Base-by-base conservation (phyloP, 164 flowering plant genomes). In the Vitis rupestris region DNA sequence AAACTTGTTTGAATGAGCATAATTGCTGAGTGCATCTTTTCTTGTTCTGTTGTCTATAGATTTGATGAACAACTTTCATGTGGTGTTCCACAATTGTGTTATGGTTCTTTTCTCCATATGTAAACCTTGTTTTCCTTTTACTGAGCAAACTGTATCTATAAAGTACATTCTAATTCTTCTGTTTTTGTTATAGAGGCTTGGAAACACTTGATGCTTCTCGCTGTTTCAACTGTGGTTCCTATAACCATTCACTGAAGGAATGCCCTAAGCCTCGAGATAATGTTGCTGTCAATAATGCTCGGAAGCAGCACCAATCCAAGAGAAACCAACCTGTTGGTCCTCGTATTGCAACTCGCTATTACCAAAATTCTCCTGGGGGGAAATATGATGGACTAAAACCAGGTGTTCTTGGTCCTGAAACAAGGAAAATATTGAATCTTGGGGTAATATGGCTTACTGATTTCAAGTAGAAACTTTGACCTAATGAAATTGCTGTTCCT, bases 201-300 rank as follows among this genome's bases (percentile, higher is more conserved):
- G 91, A 85, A 67, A 76, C 82, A 27, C 27, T 75, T 51, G 90
- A 88, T 72, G 85, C 85, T 50, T 74, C 90, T 59, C 97, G 99
- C 19, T 96, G 99, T 76, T 96, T 96, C 82, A 96, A 96, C 72
- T 96, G 99, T 79, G 83, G 90, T 75, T 88, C 98, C 13, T 96
- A 96, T 65, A 91, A 67, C 76, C 99, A 96, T 84, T 76, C 99
- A n/a, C 58, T 96, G 72, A 96, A 83, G 80, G 95, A 91, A 52
- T 96, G 99, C 70, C 86, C 88, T 61, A 93, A 87, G 81, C 99
- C 98, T 64, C 97, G 93, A 69, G 89, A 96, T 62, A 87, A 80
- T 75, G 87, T 30, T 80, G 97, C 97, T 62, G 92, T 93, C 61
- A 91, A 78, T 77, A 88, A 75, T 86, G 97, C 99, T 58, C 87